Conservation (phyloP, 2,329 filamentous ascomycete species). For the Ascochyta pisi region DNA sequence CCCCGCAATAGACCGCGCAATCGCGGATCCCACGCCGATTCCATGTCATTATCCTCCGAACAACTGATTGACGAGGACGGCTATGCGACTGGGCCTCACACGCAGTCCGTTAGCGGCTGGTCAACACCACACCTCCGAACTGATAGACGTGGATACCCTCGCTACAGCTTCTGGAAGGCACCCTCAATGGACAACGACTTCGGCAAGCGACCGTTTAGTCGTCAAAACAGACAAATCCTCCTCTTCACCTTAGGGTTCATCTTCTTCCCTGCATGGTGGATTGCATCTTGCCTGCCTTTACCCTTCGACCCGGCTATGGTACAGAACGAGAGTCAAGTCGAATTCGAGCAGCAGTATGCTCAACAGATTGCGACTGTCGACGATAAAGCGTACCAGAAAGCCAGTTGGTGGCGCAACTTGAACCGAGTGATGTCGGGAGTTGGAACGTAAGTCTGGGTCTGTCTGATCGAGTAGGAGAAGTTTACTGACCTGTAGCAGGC, state of each 20-base stretch:
- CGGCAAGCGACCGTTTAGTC: slow-evolving; percentile 66
- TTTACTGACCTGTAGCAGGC: slow-evolving; percentile 11
- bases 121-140: slow-evolving; percentile 47
- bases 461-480: neutral
- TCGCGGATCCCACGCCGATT: slow-evolving; percentile 38
- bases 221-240: slow-evolving; percentile 75
- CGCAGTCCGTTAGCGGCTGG: slow-evolving; percentile 35
- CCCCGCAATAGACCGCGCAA: slow-evolving; percentile 48
- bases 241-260: slow-evolving; percentile 80
- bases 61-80: slow-evolving; percentile 39
- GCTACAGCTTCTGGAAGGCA: slow-evolving; percentile 72
- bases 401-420: slow-evolving; percentile 69
- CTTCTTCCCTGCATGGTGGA: slow-evolving; percentile 65
- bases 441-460: slow-evolving; percentile 49
- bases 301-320: slow-evolving; percentile 63
- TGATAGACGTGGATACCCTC: slow-evolving; percentile 55
- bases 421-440: slow-evolving; percentile 68
- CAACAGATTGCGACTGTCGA: slow-evolving; percentile 54
- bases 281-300: slow-evolving; percentile 76
- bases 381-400: slow-evolving; percentile 62
- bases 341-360: slow-evolving; percentile 54
- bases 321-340: slow-evolving; percentile 42
- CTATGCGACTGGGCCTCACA: slow-evolving; percentile 37
- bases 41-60: slow-evolving; percentile 39
- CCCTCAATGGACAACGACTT: slow-evolving; percentile 72